Evolutionary conservation across 2,329 filamentous ascomycete genomes (phyloP), one percentile per base, ranked within the genome.

Genomic region (Aspergillus candidus): DNA sequence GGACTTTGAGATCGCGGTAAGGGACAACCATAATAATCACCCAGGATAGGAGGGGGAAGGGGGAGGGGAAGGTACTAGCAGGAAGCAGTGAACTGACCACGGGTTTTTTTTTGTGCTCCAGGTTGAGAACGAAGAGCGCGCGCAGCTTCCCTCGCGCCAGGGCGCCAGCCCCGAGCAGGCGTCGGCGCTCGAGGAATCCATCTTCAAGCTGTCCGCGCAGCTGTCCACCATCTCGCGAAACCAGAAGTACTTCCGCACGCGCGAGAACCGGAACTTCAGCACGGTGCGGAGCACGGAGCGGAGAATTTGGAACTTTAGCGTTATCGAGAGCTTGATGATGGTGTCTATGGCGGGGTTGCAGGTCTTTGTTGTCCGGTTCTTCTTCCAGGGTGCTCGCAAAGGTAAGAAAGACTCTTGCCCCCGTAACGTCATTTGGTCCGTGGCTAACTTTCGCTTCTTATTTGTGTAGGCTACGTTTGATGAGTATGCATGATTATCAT

Each of bases 161-260:
- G 90, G 89, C 50, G 86, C 88, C 36, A 81, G 83, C 40, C 84
- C 88, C 41, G 93, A 98, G 69, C 90, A 97, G 69, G 93, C 91
- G 2, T 83, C 83, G 37, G 80, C 81, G 6, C 78, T 98, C 38
- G 91, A 97, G 68, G 91, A 98, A 72, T 91, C 88, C 33, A 86
- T 97, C 59, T 88, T 93, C 75, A 96, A 95, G 74, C 78, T 98
- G 48, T 95, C 89, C 11, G 84, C 88, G 52, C 88, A 94, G 64
- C 74, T 98, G 40, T 95, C 89, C 11, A 96, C 90, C 50, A 93
- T 98, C 63, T 89, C 87, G 34, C 82, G 93, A 61, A 96, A 95
- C 74, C 93, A 98, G 65, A 98, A 98, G 69, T 98, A 98, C 76
- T 98, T 98, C 82, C 86, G 94, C 51, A 98, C 93, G 3, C 83